Evolutionary conservation across 2,329 filamentous ascomycete genomes (phyloP), one percentile per base, ranked within the genome.

Genomic region (Sporothrix humicola): DNA sequence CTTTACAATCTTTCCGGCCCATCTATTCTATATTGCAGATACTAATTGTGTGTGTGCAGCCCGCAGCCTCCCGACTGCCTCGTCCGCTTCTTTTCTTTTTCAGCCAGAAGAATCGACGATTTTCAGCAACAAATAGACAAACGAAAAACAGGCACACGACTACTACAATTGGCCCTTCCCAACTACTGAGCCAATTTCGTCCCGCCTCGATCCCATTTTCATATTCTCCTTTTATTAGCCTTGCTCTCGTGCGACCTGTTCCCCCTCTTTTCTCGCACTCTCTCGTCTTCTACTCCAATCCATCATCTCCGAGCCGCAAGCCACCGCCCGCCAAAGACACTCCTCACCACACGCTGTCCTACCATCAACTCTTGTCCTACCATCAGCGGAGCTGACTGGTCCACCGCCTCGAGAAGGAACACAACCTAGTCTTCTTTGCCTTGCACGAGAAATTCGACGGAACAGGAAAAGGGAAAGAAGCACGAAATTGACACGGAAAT

Each of bases 241-340:
- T 73, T 71, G 37, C 54, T 23, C 44, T 73, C 8, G 72, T 73
- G 50, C 72, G 37, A 72, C 70, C 44, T 7, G 1, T 46, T 6
- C 42, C 50, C 42, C 42, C 37, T 56, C 20, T 15, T 31, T 66
- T 37, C 58, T 72, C 69, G 10, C 63, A 17, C 65, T 46, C 56
- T 42, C 66, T 66, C 54, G 42, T 54, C 52, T 59, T 63, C 71
- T 65, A 44, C 73, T 59, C 48, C 71, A 71, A 71, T 68, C 63
- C 71, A 15, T 72, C 71, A 61, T 74, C 68, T 69, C 59, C 74
- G 71, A 73, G 31, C 68, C 68, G 58, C 65, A 66, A 72, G 72
- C 69, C 72, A 74, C 65, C 42, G n/a, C 20, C 74, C 59, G 42
- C 63, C 58, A 37, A 42, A 59, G 56, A 61, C 61, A 61, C 42